Evolutionary conservation across 208 protist genomes (phyloP).

Genomic region (Trypanosoma grayi): DNA sequence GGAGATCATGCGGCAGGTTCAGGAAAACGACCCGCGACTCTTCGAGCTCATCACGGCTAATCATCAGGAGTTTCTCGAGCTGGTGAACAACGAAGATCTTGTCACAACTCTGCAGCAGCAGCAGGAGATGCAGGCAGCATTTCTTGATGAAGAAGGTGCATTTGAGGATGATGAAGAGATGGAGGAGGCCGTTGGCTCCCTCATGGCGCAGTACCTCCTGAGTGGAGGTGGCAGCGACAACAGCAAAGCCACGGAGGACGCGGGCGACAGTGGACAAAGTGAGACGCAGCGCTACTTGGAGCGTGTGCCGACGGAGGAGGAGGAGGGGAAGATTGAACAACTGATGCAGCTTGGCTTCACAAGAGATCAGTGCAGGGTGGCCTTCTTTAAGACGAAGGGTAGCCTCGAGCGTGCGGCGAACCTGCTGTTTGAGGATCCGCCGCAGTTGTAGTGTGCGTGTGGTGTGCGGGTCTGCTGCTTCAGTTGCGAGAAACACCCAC

Average conservation of each 20-base stretch:
- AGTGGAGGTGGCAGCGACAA: neutral
- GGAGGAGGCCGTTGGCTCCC: conserved; percentile 12
- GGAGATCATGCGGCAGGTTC: conserved; percentile 69
- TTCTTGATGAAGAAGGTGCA: conserved; percentile 35
- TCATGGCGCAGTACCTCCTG: conserved; percentile 27
- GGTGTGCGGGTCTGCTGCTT: no score
- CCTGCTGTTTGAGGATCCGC: conserved; percentile 85
- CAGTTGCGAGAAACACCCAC: no score
- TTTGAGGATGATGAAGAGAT: conserved; percentile 34
- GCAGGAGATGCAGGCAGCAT: conserved; percentile 27
- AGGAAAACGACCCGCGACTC: conserved; percentile 60
- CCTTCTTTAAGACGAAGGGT: conserved; percentile 78
- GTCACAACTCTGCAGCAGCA: conserved; percentile 36
- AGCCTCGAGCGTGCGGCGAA: conserved; percentile 84
- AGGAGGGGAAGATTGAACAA: conserved; percentile 83
- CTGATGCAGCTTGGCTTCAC: conserved; percentile 82
- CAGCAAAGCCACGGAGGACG: neutral
- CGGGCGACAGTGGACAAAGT: neutral
- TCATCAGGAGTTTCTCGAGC: conserved; percentile 67
- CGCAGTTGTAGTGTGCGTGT: conserved; percentile 42
- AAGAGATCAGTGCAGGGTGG: conserved; percentile 78
- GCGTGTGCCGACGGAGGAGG: conserved; percentile 61
- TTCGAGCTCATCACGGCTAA: conserved; percentile 79
- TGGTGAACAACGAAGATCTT: conserved; percentile 77
- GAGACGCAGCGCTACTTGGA: conserved; percentile 43